Evolutionary conservation across 140 eudicot species (phyloP), one percentile per base, ranked within the genome.

Genomic region (Cichorium intybus): DNA sequence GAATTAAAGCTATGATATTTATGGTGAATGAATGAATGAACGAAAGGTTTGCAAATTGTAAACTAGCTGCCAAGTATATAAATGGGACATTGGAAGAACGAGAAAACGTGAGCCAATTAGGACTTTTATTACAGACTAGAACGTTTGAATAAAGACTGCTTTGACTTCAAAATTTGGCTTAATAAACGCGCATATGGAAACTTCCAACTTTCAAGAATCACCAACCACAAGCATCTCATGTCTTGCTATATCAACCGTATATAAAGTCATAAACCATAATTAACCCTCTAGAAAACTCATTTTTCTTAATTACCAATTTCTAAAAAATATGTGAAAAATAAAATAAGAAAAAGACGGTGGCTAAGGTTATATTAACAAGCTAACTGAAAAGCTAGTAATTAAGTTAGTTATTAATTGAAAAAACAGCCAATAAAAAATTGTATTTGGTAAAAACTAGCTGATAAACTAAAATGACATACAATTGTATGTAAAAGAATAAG

Each of bases 101-200:
- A 33, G 58, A 31, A 50, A 20, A 48, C 20, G 18, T 12, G 26
- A 55, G 47, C 2, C 4, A 49, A 64, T n/a, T 17, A 50, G 15
- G 67, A 69, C 67, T 29, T 11, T 46, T 56, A 43, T 43, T 0
- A 5, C 26, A 69, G 26, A 58, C 75, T 41, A 69, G 75, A 69
- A 69, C 60, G 75, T 47, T 69, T 69, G 75, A 69, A 12, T 12
- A 26, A 58, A 23, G 51, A 28, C 66, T 21, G 3, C 4, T 0
- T 56, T 69, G 67, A 69, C 35, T 20, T 57, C 37, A 21, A 69
- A 28, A 57, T 0, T 43, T 7, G 66, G 26, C 75, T 57, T 46
- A 8, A 29, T 20, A 27, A 1, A 57, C 67, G 75, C 60, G 58
- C 29, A 8, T 20, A 5, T n/a, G n/a, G 46, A 37, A 37, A 37